phyloP scores from a whole-genome alignment of 2,329 filamentous ascomycete genomes.

The Massarina eburnea region DNA sequence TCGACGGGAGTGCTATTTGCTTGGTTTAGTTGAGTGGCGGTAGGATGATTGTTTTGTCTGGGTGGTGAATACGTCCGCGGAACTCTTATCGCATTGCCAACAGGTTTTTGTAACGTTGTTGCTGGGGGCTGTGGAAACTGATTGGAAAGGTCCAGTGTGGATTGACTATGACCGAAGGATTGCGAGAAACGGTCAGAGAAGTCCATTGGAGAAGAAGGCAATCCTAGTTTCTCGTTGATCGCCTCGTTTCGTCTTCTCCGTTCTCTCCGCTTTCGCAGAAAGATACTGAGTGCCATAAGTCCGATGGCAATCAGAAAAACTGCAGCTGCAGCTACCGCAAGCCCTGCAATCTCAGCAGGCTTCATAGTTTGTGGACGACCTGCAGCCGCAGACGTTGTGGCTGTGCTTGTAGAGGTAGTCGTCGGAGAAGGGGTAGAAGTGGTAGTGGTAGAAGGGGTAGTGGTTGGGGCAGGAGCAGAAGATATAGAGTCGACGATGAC shows the following conservation, averaged over 20 bases:
- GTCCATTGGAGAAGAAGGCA: conserved; percentile 2
- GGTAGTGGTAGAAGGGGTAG: conserved; percentile 26
- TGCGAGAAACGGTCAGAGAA: conserved; percentile 26
- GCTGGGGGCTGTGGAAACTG: conserved; percentile 20
- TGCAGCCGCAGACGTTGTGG: conserved; percentile 14
- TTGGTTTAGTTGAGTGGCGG: not conserved
- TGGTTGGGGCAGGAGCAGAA: conserved; percentile 23
- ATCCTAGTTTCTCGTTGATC: conserved; percentile 21
- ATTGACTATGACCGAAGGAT: conserved; percentile 15
- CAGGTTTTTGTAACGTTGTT: conserved; percentile 12
- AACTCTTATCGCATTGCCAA: not conserved
- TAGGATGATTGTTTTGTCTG: not conserved
- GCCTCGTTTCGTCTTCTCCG: conserved; percentile 17
- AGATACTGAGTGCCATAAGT: conserved; percentile 41
- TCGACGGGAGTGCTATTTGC: conserved; percentile 4
- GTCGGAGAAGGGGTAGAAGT: conserved; percentile 26
- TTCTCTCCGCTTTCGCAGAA: conserved; percentile 37
- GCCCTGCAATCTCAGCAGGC: conserved; percentile 42
- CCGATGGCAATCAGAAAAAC: conserved; percentile 42
- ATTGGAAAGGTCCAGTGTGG: conserved; percentile 9
- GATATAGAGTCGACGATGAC: conserved; percentile 31
- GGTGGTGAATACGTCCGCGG: not conserved
- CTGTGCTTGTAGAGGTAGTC: conserved; percentile 21
- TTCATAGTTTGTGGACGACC: conserved; percentile 29
- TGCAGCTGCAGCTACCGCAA: conserved; percentile 40